Base-by-base conservation (phyloP, 2,329 filamentous ascomycete species). In the Exophiala bonariae region DNA sequence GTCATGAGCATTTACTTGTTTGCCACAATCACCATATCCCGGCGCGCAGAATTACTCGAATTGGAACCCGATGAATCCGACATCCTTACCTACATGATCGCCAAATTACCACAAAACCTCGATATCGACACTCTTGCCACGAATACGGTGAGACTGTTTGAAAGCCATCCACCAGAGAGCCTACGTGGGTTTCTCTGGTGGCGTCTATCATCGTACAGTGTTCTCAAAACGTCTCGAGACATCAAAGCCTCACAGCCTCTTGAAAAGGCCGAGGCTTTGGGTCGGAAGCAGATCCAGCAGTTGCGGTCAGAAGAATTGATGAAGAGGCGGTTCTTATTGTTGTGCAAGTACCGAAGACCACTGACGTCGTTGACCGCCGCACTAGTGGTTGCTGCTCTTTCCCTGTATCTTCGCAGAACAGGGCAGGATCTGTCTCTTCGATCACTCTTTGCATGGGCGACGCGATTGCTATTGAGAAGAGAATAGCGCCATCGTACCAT, bases 1-100 rank as follows among this genome's bases (percentile, higher is more conserved):
- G 86, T 87, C 31, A 89, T 96, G 61, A 85, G 85, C 14, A 79
- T 97, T 42, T 99, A 99, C 67, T 78, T 97, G 44, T 97, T 96
- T 68, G 89, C 90, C 1, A 86, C 89, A 63, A 91, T 96, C 53
- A 83, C 96, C 33, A 76, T 95, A 26, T 82, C 84, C 36, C 85
- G 92, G 30, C 85, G 87, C 47, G 79, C 82, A 26, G 90, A 96
- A 67, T 79, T 99, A n/a, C 80, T 97, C 55, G 86, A 88, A 41
- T 87, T 89, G n/a, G 81, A 85, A 1, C 68, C 76, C 16, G 87
- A 95, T 56, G 90, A 96, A 64, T 86, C 89, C 5, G 92, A 97
- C 61, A 95, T 99, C 81, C 79, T 99, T 18, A 90, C 96, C 65
- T 87, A 85, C 50, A 84, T 88, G 28, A 80, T 99, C 10, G 89